Base-by-base conservation (phyloP, 306 rosid genomes). In the Rosa lucieae region DNA sequence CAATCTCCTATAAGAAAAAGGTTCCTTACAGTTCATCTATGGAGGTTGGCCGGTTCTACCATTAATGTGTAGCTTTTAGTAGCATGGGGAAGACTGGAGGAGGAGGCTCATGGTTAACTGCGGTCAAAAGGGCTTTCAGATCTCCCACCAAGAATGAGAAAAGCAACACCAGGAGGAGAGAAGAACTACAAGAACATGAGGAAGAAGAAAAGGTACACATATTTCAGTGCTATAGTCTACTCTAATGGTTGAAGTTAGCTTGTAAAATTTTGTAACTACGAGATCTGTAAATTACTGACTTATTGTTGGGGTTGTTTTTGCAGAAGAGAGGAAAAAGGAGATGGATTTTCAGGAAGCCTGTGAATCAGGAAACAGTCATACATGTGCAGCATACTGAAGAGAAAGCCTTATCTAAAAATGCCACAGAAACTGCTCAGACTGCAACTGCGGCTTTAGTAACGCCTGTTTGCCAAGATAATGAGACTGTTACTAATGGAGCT, bases 321-420 rank as follows among this genome's bases (percentile, higher is more conserved):
- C 67, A 86, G 90, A 85, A 85, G 82, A 85, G 89, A 81, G 89
- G 86, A 66, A 89, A 89, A 52, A 48, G 90, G 43, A 83, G 92
- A 85, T 87, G 89, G 92, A 81, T 79, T 77, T 89, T 89, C 75
- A 72, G 78, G 86, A 89, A 85, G 86, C 73, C 79, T 61, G 55
- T 32, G 67, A 67, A 48, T 68, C 89, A 85, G n/a, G 89, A 87
- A 70, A 78, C 79, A 20, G 59, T 32, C 15, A 70, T 67, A 53
- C 86, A 85, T 26, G 65, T 65, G 56, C 85, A 85, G 40, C 69
- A 70, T 26, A 71, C 73, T 29, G 63, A 78, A 37, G 70, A 73
- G 52, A 82, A 80, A 72, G 79, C 77, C 43, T 72, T 35, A 17
- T 18, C 85, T 7, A 70, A 78, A 23, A 78, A 62, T 20, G 72